phyloP scores from a whole-genome alignment of 305 asterid species.

The Fraxinus xanthoxyloides region DNA sequence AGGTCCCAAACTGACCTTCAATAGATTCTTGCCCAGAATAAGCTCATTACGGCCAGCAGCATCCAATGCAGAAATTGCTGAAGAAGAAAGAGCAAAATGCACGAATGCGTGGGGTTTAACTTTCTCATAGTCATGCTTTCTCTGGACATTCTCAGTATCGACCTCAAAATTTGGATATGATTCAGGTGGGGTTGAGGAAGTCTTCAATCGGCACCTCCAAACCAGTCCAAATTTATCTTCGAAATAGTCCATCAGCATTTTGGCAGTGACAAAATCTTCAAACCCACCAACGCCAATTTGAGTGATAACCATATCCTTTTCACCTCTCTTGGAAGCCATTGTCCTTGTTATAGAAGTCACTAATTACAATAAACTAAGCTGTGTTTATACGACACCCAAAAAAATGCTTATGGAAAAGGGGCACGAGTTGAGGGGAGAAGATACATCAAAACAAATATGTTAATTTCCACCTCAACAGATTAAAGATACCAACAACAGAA shows the following conservation, averaged over 20 bases:
- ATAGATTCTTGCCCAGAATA: constrained; percentile 28
- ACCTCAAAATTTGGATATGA: constrained; percentile 57
- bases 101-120: constrained; percentile 84
- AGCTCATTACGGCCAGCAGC: constrained; percentile 63
- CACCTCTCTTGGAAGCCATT: constrained; percentile 51
- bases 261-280: constrained; percentile 53
- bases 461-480: neutral
- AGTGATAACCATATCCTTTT: constrained; percentile 46
- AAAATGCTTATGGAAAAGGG: neutral
- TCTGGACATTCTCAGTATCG: constrained; percentile 34
- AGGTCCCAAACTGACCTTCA: constrained; percentile 76
- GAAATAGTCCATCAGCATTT: constrained; percentile 53
- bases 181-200: constrained; percentile 78
- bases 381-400: neutral
- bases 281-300: constrained; percentile 88
- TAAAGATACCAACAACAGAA: neutral
- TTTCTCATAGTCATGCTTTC: constrained; percentile 44
- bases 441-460: neutral
- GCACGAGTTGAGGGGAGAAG: neutral
- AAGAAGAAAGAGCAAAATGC: constrained; percentile 60
- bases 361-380: neutral
- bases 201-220: constrained; percentile 86
- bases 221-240: constrained; percentile 63
- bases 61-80: constrained; percentile 49
- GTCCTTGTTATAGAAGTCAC: neutral